phyloP scores from a whole-genome alignment of 176 grass and related monocot species.

The barley (Hordeum vulgare) region DNA sequence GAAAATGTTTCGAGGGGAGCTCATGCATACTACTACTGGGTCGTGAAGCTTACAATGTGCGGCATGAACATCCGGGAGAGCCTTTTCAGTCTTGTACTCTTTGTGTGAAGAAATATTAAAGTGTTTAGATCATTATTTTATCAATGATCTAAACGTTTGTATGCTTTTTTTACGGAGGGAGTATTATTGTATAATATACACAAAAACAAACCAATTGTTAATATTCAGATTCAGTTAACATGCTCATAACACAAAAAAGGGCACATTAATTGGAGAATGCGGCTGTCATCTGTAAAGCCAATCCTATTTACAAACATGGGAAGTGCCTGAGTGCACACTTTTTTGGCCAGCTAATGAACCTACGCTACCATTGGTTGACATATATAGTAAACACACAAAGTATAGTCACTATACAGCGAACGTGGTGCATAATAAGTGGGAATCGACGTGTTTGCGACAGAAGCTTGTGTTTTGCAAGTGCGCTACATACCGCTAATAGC shows the following conservation, averaged over 20 bases:
- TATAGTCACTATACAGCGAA: neutral
- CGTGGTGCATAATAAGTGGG: neutral
- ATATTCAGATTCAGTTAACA: neutral
- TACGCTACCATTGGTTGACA: neutral
- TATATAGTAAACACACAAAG: neutral
- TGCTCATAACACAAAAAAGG: neutral
- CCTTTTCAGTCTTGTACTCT: too few relatives aligned
- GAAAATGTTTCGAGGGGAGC: too few relatives aligned
- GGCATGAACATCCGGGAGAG: too few relatives aligned
- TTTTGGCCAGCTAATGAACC: neutral
- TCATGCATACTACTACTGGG: too few relatives aligned
- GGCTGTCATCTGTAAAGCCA: neutral
- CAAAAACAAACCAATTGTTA: too few relatives aligned
- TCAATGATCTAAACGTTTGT: too few relatives aligned
- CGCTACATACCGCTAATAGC: neutral
- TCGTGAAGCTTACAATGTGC: too few relatives aligned
- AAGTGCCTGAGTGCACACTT: neutral
- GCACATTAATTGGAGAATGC: neutral
- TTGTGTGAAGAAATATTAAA: too few relatives aligned
- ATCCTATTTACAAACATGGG: neutral
- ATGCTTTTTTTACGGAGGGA: too few relatives aligned
- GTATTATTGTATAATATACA: too few relatives aligned
- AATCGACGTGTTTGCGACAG: slow-evolving; percentile 6
- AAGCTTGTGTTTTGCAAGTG: neutral
- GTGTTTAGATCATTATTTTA: too few relatives aligned